Evolutionary conservation across 2,329 filamentous ascomycete species (phyloP).

Genomic region (Sporothrix globosa): DNA sequence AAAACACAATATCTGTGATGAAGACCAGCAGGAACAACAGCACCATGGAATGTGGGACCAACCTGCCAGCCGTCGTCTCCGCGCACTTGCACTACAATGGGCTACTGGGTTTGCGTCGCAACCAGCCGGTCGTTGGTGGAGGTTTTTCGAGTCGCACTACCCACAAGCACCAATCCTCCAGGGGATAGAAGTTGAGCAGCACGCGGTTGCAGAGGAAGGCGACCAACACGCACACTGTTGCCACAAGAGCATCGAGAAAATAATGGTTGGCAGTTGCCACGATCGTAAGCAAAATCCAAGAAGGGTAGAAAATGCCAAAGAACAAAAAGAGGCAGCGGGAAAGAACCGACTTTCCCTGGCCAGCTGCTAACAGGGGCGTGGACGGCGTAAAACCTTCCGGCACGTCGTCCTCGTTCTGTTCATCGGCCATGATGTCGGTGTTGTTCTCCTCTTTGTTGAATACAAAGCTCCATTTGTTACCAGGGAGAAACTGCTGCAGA

Average conservation of each 20-base stretch:
- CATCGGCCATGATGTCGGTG: slow-evolving; percentile 1
- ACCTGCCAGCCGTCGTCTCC: neutral
- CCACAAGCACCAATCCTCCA: slow-evolving; percentile 67
- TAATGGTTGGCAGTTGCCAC: slow-evolving; percentile 66
- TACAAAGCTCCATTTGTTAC: neutral
- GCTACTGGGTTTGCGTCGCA: slow-evolving; percentile 25
- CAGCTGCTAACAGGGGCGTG: too few species aligned
- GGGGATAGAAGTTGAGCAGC: slow-evolving; percentile 52
- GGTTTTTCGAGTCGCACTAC: slow-evolving; percentile 66
- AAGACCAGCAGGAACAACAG: neutral
- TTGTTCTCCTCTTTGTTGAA: slow-evolving; percentile 32
- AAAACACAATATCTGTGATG: neutral
- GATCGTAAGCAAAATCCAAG: slow-evolving; percentile 59
- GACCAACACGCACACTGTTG: slow-evolving; percentile 61
- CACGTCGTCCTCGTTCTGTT: neutral
- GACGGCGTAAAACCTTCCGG: neutral
- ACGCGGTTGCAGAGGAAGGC: slow-evolving; percentile 59
- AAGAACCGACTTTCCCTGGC: neutral
- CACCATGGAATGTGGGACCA: slow-evolving; percentile 4
- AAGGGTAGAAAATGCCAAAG: slow-evolving; percentile 56
- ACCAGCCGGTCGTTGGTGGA: slow-evolving; percentile 51
- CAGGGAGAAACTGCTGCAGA: slow-evolving; percentile 42
- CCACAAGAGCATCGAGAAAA: slow-evolving; percentile 68
- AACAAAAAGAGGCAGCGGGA: slow-evolving; percentile 34
- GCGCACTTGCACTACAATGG: neutral